phyloP scores from a whole-genome alignment of 2,329 filamentous ascomycete genomes.

The Clarireedia monteithiana region DNA sequence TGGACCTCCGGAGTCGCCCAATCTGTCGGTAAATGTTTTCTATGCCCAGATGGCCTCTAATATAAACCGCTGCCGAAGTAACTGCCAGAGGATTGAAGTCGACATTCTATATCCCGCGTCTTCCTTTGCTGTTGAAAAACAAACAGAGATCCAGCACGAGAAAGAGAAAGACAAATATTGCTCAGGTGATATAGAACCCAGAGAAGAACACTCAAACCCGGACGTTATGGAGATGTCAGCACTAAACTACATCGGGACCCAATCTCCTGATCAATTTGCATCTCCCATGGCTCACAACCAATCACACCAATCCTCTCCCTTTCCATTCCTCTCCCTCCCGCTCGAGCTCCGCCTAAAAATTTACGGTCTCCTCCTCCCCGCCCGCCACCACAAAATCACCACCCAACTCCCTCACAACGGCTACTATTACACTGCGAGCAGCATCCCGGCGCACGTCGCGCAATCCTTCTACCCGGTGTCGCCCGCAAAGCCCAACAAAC shows the following conservation, averaged over 20 bases:
- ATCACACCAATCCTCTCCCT: background rate
- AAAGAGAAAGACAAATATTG: too few species aligned
- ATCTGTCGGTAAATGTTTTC: constrained; percentile 15
- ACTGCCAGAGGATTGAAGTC: constrained; percentile 21
- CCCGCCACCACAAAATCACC: constrained; percentile 22
- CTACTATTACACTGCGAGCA: constrained; percentile 19
- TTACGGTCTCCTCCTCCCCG: constrained; percentile 22
- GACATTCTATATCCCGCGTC: constrained; percentile 10
- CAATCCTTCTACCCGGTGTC: constrained; percentile 20
- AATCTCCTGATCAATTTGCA: background rate
- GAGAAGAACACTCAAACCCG: background rate
- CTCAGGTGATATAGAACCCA: background rate
- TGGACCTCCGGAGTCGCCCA: constrained; percentile 2
- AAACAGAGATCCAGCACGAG: too few species aligned
- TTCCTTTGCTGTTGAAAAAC: background rate
- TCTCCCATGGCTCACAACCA: background rate
- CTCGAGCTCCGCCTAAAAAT: constrained; percentile 25
- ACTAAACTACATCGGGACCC: background rate
- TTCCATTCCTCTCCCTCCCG: constrained; percentile 23
- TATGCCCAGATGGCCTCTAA: constrained; percentile 1
- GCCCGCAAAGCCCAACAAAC: constrained; percentile 6
- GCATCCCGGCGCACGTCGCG: constrained; percentile 10
- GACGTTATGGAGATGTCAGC: background rate
- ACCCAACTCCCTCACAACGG: constrained; percentile 24
- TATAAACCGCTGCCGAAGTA: constrained; percentile 15